Conservation (phyloP, 176 grass and related monocot genomes). For the sorghum (Sorghum bicolor) region Sorghum_bicolor_NCBIv3 NC_012877.2:57042501-57043000, state of each 20-base stretch:
- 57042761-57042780: background rate
- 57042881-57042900: slow-evolving; percentile 56
- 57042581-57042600: background rate
- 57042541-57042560: background rate
- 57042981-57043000: slow-evolving; percentile 54
- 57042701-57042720: background rate
- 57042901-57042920: slow-evolving; percentile 72
- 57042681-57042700: background rate
- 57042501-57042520: background rate
- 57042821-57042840: slow-evolving; percentile 48
- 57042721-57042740: background rate
- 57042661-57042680: background rate
- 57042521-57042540: background rate
- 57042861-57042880: background rate
- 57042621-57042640: background rate
- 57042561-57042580: background rate
- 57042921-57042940: slow-evolving; percentile 71
- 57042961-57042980: slow-evolving; percentile 26
- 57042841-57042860: slow-evolving; percentile 18
- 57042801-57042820: slow-evolving; percentile 47
- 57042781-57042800: slow-evolving; percentile 38
- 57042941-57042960: slow-evolving; percentile 24
- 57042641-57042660: background rate
- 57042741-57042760: background rate
- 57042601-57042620: no score